phyloP scores from a whole-genome alignment of 306 rosid species.

The Glycyrrhiza uralensis region DNA sequence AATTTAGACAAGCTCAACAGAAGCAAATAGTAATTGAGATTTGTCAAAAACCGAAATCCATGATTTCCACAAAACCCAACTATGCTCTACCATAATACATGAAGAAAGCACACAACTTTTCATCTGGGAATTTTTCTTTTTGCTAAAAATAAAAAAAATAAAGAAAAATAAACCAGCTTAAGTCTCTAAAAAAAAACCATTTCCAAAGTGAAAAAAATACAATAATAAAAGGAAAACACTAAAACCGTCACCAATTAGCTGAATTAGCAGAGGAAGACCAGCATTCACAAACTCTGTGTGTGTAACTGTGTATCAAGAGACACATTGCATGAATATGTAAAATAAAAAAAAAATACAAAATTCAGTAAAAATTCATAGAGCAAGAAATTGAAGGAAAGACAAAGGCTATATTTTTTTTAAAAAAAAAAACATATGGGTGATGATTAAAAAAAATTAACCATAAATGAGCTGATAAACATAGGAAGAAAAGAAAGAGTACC shows the following conservation, averaged over 20 bases:
- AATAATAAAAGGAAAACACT: not conserved
- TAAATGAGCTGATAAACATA: not conserved
- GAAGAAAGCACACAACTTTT: slow-evolving; percentile 26
- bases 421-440: not conserved
- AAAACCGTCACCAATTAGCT: not conserved
- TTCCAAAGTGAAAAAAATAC: not conserved
- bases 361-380: not conserved
- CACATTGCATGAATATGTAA: not conserved
- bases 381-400: not conserved
- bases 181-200: not conserved
- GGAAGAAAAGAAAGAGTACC: slow-evolving; percentile 17
- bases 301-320: not conserved
- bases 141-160: not conserved
- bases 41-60: slow-evolving; percentile 19
- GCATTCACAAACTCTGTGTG: not conserved
- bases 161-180: not conserved
- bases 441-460: not conserved
- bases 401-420: not conserved
- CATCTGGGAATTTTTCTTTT: slow-evolving; percentile 16
- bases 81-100: not conserved
- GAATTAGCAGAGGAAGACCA: not conserved
- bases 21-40: slow-evolving; percentile 44
- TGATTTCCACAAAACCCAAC: slow-evolving; percentile 27
- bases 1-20: slow-evolving; percentile 7
- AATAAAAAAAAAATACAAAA: not conserved